phyloP scores from a whole-genome alignment of 179 eudicot genomes.

The Camellia oleifera region DNA sequence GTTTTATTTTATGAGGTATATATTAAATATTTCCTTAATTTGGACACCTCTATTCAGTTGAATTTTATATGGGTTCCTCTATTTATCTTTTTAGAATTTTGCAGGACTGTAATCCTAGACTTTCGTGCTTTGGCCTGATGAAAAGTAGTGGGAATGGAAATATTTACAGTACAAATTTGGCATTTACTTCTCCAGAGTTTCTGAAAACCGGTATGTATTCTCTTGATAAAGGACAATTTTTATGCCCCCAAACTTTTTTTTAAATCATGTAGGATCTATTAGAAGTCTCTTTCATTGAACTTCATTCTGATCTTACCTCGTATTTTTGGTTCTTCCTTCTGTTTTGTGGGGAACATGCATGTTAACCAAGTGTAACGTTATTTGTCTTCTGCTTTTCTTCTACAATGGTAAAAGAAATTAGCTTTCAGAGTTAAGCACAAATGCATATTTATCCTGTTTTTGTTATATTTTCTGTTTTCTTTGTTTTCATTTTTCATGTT shows the following conservation, averaged over 20 bases:
- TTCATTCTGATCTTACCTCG: background rate
- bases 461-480: no score
- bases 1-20: constrained; percentile 56
- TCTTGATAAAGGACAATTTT: background rate
- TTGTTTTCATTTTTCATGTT: no score
- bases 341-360: background rate
- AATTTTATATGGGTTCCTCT: constrained; percentile 6
- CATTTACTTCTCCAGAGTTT: constrained; percentile 63
- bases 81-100: constrained; percentile 15
- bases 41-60: background rate
- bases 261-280: background rate
- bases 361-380: background rate
- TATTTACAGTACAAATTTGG: constrained; percentile 59
- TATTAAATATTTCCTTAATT: background rate
- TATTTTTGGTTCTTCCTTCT: background rate
- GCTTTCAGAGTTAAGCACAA: background rate
- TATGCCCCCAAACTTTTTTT: background rate
- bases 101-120: constrained; percentile 62
- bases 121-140: constrained; percentile 69
- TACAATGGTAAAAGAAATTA: background rate
- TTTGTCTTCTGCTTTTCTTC: background rate
- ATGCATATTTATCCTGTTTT: no score
- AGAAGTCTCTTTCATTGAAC: background rate
- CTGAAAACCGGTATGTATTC: constrained; percentile 43
- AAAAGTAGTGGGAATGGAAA: constrained; percentile 62